Evolutionary conservation across 2,329 filamentous ascomycete genomes (phyloP), one percentile per base, ranked within the genome.

Genomic region (Colletotrichum sp.): DNA sequence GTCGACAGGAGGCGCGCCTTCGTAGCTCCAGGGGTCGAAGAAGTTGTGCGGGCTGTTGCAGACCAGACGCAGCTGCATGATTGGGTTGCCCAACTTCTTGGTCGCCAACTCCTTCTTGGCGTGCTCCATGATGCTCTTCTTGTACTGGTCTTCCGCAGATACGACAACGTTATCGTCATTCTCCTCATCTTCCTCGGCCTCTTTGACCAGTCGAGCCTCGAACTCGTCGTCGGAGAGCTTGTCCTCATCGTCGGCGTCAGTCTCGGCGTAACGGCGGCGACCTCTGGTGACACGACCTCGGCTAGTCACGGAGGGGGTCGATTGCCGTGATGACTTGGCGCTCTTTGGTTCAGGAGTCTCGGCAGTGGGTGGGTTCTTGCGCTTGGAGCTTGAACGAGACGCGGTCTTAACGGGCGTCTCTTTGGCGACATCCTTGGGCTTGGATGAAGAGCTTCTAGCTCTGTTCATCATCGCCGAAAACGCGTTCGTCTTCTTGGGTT

Each of bases 1-100:
- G 80, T 99, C 96, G 0, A 95, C 87, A 0, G 90, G 87, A 0
- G 90, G 83, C 8, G 90, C 89, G 2, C 90, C 88, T 18, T 91
- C 89, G 8, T 88, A 88, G 0, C 91, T 89, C 91, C 96, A 99
- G 0, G 97, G 96, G 82, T 96, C 98, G 85, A 98, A 99, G 83
- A 99, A 99, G 82, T 98, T 98, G 85, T 98, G 96, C 0, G 97
- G 97, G 1, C 93, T 95, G 84, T 99, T 98, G 85, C 97, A 99
- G 13, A 95, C 95, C 0, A 98, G 90, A 0, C 97, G 94, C 5
- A 98, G 91, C 83, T 99, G 97, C 89, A 98, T 95, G 24, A 99
- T 86, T 0, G 96, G 95, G 79, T 99, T 99, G 63, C 97, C 96
- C 2, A 99, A 89, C 81, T 98, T 98, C 87, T 99, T 99, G 59